phyloP scores from a whole-genome alignment of 352 stramenopile species.

The Pythium insidiosum region DNA sequence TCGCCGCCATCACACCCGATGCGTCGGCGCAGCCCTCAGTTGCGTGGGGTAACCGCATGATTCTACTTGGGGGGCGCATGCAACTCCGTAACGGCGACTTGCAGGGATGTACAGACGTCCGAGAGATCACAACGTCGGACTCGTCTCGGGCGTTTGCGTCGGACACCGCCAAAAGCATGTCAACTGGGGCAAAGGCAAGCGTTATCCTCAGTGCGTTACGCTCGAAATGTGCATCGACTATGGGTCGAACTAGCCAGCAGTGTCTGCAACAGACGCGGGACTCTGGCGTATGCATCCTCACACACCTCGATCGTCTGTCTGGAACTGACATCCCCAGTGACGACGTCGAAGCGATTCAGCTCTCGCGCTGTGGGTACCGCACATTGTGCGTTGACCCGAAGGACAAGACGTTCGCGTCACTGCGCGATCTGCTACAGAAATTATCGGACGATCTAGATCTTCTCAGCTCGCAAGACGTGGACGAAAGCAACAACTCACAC shows the following conservation, averaged over 20 bases:
- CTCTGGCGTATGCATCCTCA: slow-evolving; percentile 63
- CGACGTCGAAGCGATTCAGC: slow-evolving; percentile 68
- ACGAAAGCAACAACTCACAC: no score
- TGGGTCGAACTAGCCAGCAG: slow-evolving; percentile 24
- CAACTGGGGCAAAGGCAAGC: slow-evolving; percentile 42
- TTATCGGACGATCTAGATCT: slow-evolving; percentile 26
- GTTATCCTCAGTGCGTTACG: slow-evolving; percentile 42
- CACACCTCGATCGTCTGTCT: slow-evolving; percentile 71
- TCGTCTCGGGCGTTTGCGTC: slow-evolving; percentile 28
- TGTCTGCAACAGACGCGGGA: slow-evolving; percentile 44
- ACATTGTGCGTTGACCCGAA: slow-evolving; percentile 79
- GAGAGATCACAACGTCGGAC: no score
- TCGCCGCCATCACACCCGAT: no score
- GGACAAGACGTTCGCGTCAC: slow-evolving; percentile 54
- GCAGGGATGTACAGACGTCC: no score
- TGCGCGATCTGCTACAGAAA: slow-evolving; percentile 43
- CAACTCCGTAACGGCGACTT: no score
- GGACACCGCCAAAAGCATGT: slow-evolving; percentile 39
- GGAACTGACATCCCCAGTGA: slow-evolving; percentile 67
- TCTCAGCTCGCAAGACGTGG: no score
- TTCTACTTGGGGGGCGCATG: not conserved
- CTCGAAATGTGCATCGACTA: slow-evolving; percentile 24
- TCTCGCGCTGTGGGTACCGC: slow-evolving; percentile 68
- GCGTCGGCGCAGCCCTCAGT: no score
- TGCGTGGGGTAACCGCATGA: no score